Conservation (phyloP, 306 rosid genomes). For the Astragalus glycyphyllos region DNA sequence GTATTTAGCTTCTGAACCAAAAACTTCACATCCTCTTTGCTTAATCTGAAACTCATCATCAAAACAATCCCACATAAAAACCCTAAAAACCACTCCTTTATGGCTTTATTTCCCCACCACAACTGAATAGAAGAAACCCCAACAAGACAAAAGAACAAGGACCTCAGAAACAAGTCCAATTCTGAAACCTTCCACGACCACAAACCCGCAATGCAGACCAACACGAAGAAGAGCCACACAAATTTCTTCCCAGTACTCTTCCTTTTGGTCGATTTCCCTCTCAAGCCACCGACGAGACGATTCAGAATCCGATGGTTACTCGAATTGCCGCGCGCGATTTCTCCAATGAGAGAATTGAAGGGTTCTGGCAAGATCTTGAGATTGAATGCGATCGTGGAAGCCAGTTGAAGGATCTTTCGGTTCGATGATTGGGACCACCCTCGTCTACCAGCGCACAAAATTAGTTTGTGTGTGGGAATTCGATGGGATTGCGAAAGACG, state of each 20-base stretch:
- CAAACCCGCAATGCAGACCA: constrained; percentile 36
- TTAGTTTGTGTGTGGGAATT: background rate
- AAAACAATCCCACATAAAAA: constrained; percentile 46
- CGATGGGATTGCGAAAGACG: constrained; percentile 2
- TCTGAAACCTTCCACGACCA: constrained; percentile 45
- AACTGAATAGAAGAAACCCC: constrained; percentile 41
- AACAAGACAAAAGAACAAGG: constrained; percentile 23
- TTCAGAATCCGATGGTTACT: constrained; percentile 20
- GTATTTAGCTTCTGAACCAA: constrained; percentile 41
- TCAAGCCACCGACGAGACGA: constrained; percentile 27
- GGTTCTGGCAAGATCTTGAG: constrained; percentile 57
- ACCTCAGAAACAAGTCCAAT: constrained; percentile 42
- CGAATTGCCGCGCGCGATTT: constrained; percentile 30
- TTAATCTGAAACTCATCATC: constrained; percentile 35
- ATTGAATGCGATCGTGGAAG: constrained; percentile 46
- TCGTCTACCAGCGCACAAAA: constrained; percentile 30
- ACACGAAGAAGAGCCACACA: constrained; percentile 1
- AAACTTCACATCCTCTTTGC: constrained; percentile 45
- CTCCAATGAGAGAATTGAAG: constrained; percentile 41
- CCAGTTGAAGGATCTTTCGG: constrained; percentile 48
- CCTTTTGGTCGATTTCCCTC: constrained; percentile 8
- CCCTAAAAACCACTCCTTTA: constrained; percentile 51
- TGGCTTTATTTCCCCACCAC: constrained; percentile 31
- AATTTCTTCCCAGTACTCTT: background rate
- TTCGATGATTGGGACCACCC: constrained; percentile 35